A percentile compares a stretch with the other conserved stretches of the same genome.
Evolutionary conservation across 1,139 yeast genomes (phyloP).

Genomic region (Groenewaldozyma auringiensis): DNA sequence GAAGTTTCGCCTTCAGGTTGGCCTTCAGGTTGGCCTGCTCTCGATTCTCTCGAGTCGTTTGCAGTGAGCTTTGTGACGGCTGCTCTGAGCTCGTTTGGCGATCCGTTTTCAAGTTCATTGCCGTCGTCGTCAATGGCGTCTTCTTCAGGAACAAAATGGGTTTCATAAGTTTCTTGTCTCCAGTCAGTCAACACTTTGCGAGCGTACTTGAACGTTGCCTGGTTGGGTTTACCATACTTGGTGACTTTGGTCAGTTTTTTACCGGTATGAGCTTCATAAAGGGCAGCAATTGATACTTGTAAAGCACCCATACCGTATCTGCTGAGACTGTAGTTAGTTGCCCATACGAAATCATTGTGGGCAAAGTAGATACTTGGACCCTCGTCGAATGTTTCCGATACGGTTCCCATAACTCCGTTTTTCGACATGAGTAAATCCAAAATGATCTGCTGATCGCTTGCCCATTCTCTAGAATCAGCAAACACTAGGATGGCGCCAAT

Average conservation of each 20-base stretch:
- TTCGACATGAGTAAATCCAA: conserved; percentile 66
- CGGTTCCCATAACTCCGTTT: conserved; percentile 77
- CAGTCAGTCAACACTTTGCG: conserved; percentile 65
- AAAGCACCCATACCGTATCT: conserved; percentile 89
- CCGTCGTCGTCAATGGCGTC: conserved; percentile 8
- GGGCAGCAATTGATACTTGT: conserved; percentile 76
- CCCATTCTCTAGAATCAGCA: conserved; percentile 85
- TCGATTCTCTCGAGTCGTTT: conserved; percentile 15
- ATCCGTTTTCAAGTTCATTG: conserved; percentile 4
- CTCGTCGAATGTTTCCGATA: conserved; percentile 57
- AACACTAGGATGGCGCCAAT: conserved; percentile 71
- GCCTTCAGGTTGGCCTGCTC: too few species aligned
- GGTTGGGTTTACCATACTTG: conserved; percentile 78
- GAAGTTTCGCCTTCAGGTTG: conserved; percentile 13
- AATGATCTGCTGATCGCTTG: conserved; percentile 82
- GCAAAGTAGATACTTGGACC: conserved; percentile 82
- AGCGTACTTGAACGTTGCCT: conserved; percentile 75
- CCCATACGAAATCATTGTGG: conserved; percentile 85
- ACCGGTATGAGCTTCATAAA: conserved; percentile 75
- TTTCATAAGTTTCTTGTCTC: conserved; percentile 68
- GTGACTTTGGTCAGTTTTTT: conserved; percentile 59
- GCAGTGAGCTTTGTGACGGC: conserved; percentile 19
- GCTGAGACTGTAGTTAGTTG: conserved; percentile 70
- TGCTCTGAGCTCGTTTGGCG: conserved; percentile 14
- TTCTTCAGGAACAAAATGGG: conserved; percentile 14